phyloP scores from a whole-genome alignment of 2,329 filamentous ascomycete genomes.

The Mariannaea sp. region DNA sequence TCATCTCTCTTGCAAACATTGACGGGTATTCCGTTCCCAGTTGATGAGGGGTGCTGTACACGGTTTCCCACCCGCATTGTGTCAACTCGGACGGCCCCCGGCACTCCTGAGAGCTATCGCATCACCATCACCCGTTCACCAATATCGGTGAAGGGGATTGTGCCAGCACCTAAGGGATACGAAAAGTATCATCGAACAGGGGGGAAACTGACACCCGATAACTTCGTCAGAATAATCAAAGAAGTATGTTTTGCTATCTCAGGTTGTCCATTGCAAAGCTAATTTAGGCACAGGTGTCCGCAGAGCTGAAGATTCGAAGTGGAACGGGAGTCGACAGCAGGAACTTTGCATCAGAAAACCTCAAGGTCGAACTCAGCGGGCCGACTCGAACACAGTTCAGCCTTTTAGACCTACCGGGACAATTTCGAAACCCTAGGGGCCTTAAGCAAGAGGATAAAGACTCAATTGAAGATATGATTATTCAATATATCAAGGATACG shows the following conservation, averaged over 20 bases:
- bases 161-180: constrained; percentile 21
- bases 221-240: constrained; percentile 39
- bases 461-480: constrained; percentile 41
- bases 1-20: constrained; percentile 45
- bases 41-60: constrained; percentile 41
- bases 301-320: constrained; percentile 38
- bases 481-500: constrained; percentile 42
- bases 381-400: constrained; percentile 44
- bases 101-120: constrained; percentile 35
- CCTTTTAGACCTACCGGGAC: constrained; percentile 46
- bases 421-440: constrained; percentile 33
- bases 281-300: constrained; percentile 31
- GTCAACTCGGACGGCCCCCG: constrained; percentile 41
- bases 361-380: constrained; percentile 46
- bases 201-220: constrained; percentile 35
- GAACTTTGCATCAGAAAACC: constrained; percentile 45
- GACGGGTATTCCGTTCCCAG: constrained; percentile 46
- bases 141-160: constrained; percentile 28
- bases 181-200: constrained; percentile 32
- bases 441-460: constrained; percentile 40
- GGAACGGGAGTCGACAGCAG: constrained; percentile 32
- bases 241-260: constrained; percentile 29
- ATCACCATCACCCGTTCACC: constrained; percentile 41
- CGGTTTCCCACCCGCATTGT: constrained; percentile 46
- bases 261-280: not conserved